Base-by-base conservation (phyloP, 768 basidiomycete species). In the Pisolithus orientalis region DNA sequence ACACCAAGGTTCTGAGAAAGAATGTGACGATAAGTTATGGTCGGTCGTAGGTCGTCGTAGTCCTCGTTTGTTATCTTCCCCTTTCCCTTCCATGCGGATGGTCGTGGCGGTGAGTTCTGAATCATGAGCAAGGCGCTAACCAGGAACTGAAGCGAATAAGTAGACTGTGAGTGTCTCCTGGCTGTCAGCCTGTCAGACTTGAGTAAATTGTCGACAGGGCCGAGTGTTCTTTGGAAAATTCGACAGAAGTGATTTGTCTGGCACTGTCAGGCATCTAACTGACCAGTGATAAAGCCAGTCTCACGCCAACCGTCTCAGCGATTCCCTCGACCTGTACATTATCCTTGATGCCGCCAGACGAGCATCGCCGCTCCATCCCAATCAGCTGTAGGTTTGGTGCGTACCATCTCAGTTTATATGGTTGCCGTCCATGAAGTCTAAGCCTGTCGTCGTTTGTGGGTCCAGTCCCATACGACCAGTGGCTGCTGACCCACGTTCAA, bases 11-110 rank as follows among this genome's bases (percentile, higher is more conserved):
- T 83, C 28, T 80, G 78, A 1, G 85, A 81, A 39, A 83, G 75
- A 10, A 92, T 60, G 59, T 91, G 90, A 9, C 89, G 79, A 66
- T 92, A 93, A 6, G 90, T 92, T 54, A 94, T 84, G 2, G 64
- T 66, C 11, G 84, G 87, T 56, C 74, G 70, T 51, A 87, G 74
- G 61, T 88, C 85, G 44, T 78, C 73, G 53, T 80, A 83, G 56
- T 81, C 77, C 43, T 73, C 53, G 16, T 65, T 59, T 14, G 60
- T 60, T 17, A 72, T 76, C 59, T 72, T 80, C 14, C 53, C 73
- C 66, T 85, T 86, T 34, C 80, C 84, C 61, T 85, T 86, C 77
- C 78, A 69, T 29, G 55, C 39, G 2, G 55, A 10, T 16, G 49
- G 42, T 39, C 61, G 60, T 27, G 65, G 59, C 14, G 65, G 61